Evolutionary conservation across 371 early-diverging fungal genomes (phyloP), one percentile per base, ranked within the genome.

Genomic region (Amoeboaphelidium protococcarum): DNA sequence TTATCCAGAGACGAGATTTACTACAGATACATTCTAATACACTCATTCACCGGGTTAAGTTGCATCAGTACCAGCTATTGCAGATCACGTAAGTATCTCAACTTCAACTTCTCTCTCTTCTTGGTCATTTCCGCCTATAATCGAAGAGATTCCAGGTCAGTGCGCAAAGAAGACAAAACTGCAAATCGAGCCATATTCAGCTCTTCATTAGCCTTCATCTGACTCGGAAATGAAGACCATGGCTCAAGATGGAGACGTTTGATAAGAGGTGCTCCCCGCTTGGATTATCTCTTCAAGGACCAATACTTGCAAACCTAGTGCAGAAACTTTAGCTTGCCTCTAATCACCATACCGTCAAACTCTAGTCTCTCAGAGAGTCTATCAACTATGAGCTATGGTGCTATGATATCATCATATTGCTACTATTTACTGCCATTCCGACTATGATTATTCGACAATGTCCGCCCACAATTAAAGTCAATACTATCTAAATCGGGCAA

Each of bases 161-260:
- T 72, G 22, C 90, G 71, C n/a, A 92, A 44, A 2, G 61, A 50
- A n/a, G 52, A 19, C n/a, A 26, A 41, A 19, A 40, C 16, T 16
- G 10, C 16, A 10, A 31, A 16, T 16, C 37, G 37, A 31, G 37
- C 6, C 37, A 31, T 10, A 6, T 10, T 31, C 10, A 16, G 10
- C 6, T 6, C 37, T 31, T 31, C 37, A 31, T 16, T 31, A 16
- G 6, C 10, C 16, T 31, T 31, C 10, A 31, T 31, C 16, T 31
- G 10, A 31, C 10, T 10, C 6, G 37, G 16, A 16, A 10, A 31
- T 16, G 16, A 10, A 10, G 37, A 10, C 37, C 37, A 31, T 31
- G 52, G 10, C 68, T 92, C 92, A 48, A 95, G 56, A 55, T 90
- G 88, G n/a, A 95, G 63, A 26, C 92, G 67, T 56, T 89, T 92